Base-by-base conservation (phyloP, 108 stramenopile species). In the Nitzschia sp. region DNA sequence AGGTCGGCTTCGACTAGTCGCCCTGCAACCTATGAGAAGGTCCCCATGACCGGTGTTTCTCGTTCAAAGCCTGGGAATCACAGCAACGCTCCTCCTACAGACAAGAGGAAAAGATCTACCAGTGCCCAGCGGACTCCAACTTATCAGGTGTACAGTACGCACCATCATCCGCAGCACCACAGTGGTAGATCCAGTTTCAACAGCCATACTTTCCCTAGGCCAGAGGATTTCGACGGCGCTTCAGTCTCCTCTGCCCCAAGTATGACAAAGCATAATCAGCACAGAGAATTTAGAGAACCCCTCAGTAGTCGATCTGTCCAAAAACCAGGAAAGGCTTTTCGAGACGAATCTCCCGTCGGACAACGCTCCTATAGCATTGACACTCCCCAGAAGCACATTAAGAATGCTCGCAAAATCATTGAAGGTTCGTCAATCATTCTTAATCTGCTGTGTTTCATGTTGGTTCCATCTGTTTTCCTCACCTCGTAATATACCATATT, bases 351-450 rank as follows among this genome's bases (percentile, higher is more conserved):
- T 25, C 66, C 66, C 11, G 57, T 19, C 10, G 59, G 69, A 39
- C 69, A 52, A 29, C 39, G 55, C 12, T 65, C 67, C 14, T 21
- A 15, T 21, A 25, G 41, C 12, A 34, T 34, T 7, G 54, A 70
- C 10, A 64, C 41, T 44, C 43, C 42, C 5, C 41, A 67, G 41
- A 50, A 64, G 20, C 41, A 52, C 17, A 40, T 44, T 0, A 71
- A 68, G 21, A 59, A 53, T 8, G 38, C 71, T 1, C 56, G 65
- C 50, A 67, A 69, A 38, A 65, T 78, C 15, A 72, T 78, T 46
- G 77, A 78, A 63, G 77, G 77, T 78, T 63, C 20, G 77, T 54
- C 12, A 34, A 34, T 34, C 1, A 3, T 3, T 34, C 29, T 34
- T 5, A 1, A 34, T 1, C n/a, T n/a, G 29, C 1, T 34, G 29